Percentiles rank a stretch among this genome's conserved stretches.
Conservation (phyloP, 176 grass and related monocot species). For the Chloris gayana region DNA sequence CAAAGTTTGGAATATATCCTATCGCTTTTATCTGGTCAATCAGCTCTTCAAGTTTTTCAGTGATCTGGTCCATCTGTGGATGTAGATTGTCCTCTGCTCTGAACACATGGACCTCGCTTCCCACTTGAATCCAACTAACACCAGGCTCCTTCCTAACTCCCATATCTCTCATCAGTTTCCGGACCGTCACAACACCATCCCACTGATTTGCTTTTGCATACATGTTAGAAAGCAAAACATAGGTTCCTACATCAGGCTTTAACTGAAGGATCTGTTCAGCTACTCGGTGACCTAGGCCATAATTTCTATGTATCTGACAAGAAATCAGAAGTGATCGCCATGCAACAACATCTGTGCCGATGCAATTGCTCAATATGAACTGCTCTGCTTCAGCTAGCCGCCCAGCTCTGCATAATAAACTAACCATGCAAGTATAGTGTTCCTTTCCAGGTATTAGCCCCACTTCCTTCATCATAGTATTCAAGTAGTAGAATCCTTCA, state of each 20-base stretch:
- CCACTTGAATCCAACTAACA: conserved; percentile 85
- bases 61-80: conserved; percentile 57
- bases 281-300: conserved; percentile 65
- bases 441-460: conserved; percentile 65
- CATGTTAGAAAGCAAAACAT: conserved; percentile 84
- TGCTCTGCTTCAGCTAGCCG: conserved; percentile 58
- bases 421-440: conserved; percentile 80
- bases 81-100: conserved; percentile 69
- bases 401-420: conserved; percentile 72
- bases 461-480: conserved; percentile 69
- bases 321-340: conserved; percentile 74
- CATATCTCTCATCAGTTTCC: conserved; percentile 69
- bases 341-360: conserved; percentile 61
- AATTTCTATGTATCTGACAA: conserved; percentile 70
- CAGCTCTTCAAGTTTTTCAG: conserved; percentile 55
- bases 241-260: conserved; percentile 79
- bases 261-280: conserved; percentile 68
- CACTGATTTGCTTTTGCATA: conserved; percentile 85
- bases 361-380: conserved; percentile 66
- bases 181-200: conserved; percentile 69
- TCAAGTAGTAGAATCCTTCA: conserved; percentile 75
- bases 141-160: conserved; percentile 77
- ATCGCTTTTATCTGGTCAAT: conserved; percentile 73
- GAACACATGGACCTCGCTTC: conserved; percentile 61
- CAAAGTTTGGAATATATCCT: conserved; percentile 68